phyloP scores from a whole-genome alignment of 2,329 filamentous ascomycete species.

The Ophiocordyceps camponoti-leonardi region DNA sequence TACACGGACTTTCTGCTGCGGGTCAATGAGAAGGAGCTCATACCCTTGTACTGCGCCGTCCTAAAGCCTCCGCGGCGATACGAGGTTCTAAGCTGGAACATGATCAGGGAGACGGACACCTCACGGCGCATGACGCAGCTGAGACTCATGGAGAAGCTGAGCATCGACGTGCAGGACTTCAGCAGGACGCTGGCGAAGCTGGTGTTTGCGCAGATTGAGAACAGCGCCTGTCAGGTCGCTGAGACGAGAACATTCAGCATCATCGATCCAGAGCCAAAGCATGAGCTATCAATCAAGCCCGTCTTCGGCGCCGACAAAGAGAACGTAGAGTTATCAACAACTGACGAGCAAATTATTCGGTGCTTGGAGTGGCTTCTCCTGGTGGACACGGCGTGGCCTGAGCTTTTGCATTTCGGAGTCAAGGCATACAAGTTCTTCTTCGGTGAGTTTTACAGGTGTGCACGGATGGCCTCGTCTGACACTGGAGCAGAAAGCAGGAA shows the following conservation, averaged over 20 bases:
- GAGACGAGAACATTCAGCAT: constrained; percentile 32
- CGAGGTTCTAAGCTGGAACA: constrained; percentile 55
- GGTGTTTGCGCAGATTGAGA: constrained; percentile 29
- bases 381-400: constrained; percentile 53
- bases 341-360: constrained; percentile 57
- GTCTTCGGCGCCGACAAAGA: constrained; percentile 51
- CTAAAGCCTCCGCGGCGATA: constrained; percentile 48
- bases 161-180: constrained; percentile 56
- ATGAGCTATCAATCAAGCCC: constrained; percentile 45
- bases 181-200: constrained; percentile 48
- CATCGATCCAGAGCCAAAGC: constrained; percentile 20
- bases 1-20: constrained; percentile 70
- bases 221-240: constrained; percentile 13
- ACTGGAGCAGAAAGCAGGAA: constrained; percentile 24
- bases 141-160: constrained; percentile 56
- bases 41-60: constrained; percentile 78
- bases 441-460: constrained; percentile 36
- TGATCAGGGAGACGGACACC: constrained; percentile 53
- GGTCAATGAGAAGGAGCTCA: constrained; percentile 55
- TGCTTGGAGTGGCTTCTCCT: constrained; percentile 74
- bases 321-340: constrained; percentile 31
- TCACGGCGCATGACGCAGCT: constrained; percentile 52
- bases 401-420: constrained; percentile 50
- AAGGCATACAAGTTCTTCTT: constrained; percentile 72
- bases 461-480: background rate